These are phyloP conservation scores for Camptophora hylomeconis DNA, from an alignment of 2,329 filamentous ascomycete genomes.

Conservation along the genomic window DNA sequence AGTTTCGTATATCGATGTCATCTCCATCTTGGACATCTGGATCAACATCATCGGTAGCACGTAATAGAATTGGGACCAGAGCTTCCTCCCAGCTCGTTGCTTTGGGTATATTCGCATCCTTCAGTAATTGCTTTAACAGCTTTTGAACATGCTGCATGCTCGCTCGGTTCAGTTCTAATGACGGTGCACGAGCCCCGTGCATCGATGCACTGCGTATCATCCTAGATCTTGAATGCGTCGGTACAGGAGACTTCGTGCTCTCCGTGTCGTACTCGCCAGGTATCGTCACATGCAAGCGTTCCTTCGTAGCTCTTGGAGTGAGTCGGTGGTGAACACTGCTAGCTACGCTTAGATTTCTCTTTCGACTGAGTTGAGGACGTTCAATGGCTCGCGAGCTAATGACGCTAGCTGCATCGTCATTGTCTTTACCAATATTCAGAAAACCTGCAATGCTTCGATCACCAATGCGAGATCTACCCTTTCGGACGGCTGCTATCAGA, in stretches of 20 bases:
- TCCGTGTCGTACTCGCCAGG: slow-evolving; percentile 26
- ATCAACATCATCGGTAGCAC: slow-evolving; percentile 86
- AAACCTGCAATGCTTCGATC: slow-evolving; percentile 65
- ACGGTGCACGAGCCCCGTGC: slow-evolving; percentile 58
- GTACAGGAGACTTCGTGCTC: slow-evolving; percentile 32
- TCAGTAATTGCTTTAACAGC: slow-evolving; percentile 68
- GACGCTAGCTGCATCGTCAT: slow-evolving; percentile 49
- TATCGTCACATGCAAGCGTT: slow-evolving; percentile 33
- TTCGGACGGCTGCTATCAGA: slow-evolving; percentile 59
- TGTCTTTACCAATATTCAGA: slow-evolving; percentile 55
- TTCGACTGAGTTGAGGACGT: slow-evolving; percentile 50
- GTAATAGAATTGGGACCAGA: slow-evolving; percentile 75
- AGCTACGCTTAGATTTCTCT: slow-evolving; percentile 72
- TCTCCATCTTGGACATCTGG: slow-evolving; percentile 83
- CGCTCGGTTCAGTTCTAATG: slow-evolving; percentile 73
- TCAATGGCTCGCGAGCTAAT: slow-evolving; percentile 45
- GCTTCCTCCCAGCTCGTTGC: slow-evolving; percentile 76
- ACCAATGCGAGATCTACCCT: slow-evolving; percentile 56
- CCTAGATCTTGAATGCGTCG: slow-evolving; percentile 23
- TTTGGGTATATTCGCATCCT: slow-evolving; percentile 62
- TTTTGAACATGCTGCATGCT: slow-evolving; percentile 81
- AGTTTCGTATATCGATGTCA: slow-evolving; percentile 93
- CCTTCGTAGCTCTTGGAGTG: slow-evolving; percentile 58
- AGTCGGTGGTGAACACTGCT: slow-evolving; percentile 58
- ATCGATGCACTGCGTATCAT: slow-evolving; percentile 73